Base-by-base conservation (phyloP, 2,329 filamentous ascomycete species). In the Paracoccidioides brasiliensis region DNA sequence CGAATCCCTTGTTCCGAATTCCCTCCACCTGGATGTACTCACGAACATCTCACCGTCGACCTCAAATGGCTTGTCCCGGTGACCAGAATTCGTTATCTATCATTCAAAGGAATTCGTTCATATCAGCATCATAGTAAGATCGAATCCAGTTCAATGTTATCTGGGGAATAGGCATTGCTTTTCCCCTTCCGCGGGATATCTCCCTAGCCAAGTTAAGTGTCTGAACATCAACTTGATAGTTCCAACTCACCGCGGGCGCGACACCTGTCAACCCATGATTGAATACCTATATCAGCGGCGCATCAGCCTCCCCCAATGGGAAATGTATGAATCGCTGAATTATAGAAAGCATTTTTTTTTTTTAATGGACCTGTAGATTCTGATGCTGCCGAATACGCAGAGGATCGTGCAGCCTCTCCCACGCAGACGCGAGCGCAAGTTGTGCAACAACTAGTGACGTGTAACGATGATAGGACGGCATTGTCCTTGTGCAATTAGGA, bases 21-120 rank as follows among this genome's bases (percentile, higher is more conserved):
- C 3, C n/a, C 14, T 44, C 5, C 22, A n/a, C 3, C 3, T 22
- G 14, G 3, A n/a, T n/a, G 14, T 8, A 54, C 58, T 48, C 49
- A 64, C 62, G 56, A 64, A 64, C 8, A 60, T 62, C 55, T 64
- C 55, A n/a, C 62, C 62, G 14, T 61, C 55, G 30, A 64, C 63
- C 4, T 53, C 57, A 55, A 56, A 65, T n/a, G 62, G 63, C 38
- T 62, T 58, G 35, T 57, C 55, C 2, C 56, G 5, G 46, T 64
- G 55, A 3, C 59, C 61, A 2, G 62, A 63, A 15, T 57, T 30
- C 2, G 53, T 62, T 43, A 64, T 58, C 60, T 66, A 3, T 5
- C 8, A 9, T 7, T 28, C 15, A 32, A 49, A 37, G 12, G 28
- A 49, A 45, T 38, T 3, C 7, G 37, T 8, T 12, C 7, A 7